Evolutionary conservation across 306 rosid genomes (phyloP).

Genomic region (Casuarina cunninghamiana): DNA sequence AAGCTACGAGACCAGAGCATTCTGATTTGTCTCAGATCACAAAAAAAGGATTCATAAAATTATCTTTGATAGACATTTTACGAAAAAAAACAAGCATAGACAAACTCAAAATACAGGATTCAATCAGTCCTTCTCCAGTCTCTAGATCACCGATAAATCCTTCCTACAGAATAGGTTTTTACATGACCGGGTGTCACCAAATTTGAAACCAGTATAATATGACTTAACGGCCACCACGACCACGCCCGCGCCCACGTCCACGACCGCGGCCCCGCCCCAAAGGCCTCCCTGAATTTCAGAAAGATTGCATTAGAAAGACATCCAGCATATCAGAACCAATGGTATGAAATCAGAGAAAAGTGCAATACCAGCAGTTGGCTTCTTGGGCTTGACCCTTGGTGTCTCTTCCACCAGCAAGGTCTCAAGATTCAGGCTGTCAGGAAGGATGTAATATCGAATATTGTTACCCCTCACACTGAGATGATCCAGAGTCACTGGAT

Average conservation of each 20-base stretch:
- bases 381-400: conserved; percentile 94
- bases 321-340: background rate
- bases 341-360: background rate
- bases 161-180: conserved; percentile 46
- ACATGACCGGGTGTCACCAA: conserved; percentile 45
- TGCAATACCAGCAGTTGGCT: conserved; percentile 83
- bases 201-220: conserved; percentile 20
- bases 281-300: conserved; percentile 63
- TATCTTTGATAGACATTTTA: background rate
- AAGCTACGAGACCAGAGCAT: background rate
- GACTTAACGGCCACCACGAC: conserved; percentile 69
- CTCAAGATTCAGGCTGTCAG: conserved; percentile 77
- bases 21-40: background rate
- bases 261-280: conserved; percentile 80
- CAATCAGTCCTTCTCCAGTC: conserved; percentile 34
- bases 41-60: background rate
- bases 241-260: conserved; percentile 89
- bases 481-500: conserved; percentile 92
- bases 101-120: conserved; percentile 24
- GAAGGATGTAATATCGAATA: conserved; percentile 79
- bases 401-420: conserved; percentile 74
- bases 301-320: conserved; percentile 14
- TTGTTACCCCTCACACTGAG: conserved; percentile 95
- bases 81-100: background rate
- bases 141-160: conserved; percentile 31